Percentiles rank a stretch among this genome's conserved stretches.
These are phyloP conservation scores for Yarrowia porcina DNA, from an alignment of 805 yeast genomes.

Conservation along the genomic window DNA sequence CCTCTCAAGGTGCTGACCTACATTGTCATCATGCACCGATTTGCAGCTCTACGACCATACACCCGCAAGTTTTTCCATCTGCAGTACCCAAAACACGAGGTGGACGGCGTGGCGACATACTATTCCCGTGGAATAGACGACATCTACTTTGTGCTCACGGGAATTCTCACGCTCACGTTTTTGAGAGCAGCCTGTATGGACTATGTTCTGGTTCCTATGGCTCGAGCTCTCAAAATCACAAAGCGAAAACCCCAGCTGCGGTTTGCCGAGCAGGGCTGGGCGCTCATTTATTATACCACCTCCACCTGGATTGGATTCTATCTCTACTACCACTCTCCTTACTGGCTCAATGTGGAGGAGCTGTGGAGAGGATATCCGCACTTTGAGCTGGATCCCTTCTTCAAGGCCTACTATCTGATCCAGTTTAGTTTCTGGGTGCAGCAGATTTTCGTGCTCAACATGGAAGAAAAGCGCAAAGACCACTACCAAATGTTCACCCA, in stretches of 20 bases:
- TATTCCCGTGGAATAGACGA: slow-evolving; percentile 30
- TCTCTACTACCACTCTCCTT: slow-evolving; percentile 56
- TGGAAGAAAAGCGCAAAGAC: slow-evolving; percentile 80
- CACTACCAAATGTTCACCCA: slow-evolving; percentile 83
- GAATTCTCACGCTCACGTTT: slow-evolving; percentile 56
- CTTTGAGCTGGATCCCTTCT: slow-evolving; percentile 47
- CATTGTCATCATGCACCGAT: slow-evolving; percentile 33
- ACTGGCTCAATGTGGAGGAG: slow-evolving; percentile 55
- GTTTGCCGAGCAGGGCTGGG: slow-evolving; percentile 88
- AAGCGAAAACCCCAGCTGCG: slow-evolving; percentile 55
- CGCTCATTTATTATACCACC: slow-evolving; percentile 53
- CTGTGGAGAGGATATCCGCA: slow-evolving; percentile 76
- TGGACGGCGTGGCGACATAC: slow-evolving; percentile 27
- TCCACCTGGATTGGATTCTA: slow-evolving; percentile 57
- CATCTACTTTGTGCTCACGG: slow-evolving; percentile 45
- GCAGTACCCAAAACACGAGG: slow-evolving; percentile 39
- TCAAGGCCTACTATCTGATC: slow-evolving; percentile 68
- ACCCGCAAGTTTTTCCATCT: slow-evolving; percentile 43
- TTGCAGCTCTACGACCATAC: slow-evolving; percentile 36
- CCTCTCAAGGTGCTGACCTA: slow-evolving; percentile 29
- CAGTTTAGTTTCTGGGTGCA: slow-evolving; percentile 79
- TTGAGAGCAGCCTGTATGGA: slow-evolving; percentile 61
- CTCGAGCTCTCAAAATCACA: slow-evolving; percentile 44
- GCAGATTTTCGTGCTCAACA: slow-evolving; percentile 69
- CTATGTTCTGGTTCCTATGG: slow-evolving; percentile 56